phyloP scores from a whole-genome alignment of 2,329 filamentous ascomycete genomes.

The Epichloe gansuensis region DNA sequence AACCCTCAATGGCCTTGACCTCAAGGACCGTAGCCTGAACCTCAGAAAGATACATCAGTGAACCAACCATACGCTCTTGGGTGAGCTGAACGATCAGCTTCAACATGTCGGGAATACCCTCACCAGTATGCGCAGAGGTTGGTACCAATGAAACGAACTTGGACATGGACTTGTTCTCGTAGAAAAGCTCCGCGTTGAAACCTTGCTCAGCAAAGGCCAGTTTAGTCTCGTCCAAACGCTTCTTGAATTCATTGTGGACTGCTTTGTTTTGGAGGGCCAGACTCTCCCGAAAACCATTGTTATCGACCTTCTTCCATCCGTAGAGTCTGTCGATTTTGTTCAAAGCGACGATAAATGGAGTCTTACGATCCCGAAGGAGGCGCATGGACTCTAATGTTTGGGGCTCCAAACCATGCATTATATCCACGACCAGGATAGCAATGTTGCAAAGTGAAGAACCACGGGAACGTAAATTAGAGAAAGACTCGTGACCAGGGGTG shows the following conservation, averaged over 20 bases:
- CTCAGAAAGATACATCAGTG: conserved; percentile 96
- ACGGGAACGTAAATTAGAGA: conserved; percentile 93
- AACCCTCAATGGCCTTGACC: conserved; percentile 97
- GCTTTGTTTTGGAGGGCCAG: conserved; percentile 81
- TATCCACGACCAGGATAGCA: conserved; percentile 96
- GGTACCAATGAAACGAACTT: conserved; percentile 91
- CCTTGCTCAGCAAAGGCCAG: conserved; percentile 90
- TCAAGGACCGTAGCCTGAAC: conserved; percentile 96
- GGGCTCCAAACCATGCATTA: conserved; percentile 97
- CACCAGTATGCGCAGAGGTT: conserved; percentile 95
- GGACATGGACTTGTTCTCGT: conserved; percentile 96
- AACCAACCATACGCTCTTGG: conserved; percentile 93
- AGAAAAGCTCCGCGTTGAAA: conserved; percentile 95
- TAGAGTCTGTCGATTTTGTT: conserved; percentile 99
- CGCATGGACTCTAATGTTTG: conserved; percentile 98
- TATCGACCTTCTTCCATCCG: conserved; percentile 96
- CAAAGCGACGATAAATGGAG: conserved; percentile 93
- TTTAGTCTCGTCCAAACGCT: conserved; percentile 83
- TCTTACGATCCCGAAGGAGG: conserved; percentile 82
- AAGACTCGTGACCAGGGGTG: conserved; percentile 98
- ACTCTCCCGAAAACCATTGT: conserved; percentile 96
- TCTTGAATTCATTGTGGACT: conserved; percentile 88
- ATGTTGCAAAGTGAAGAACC: conserved; percentile 99
- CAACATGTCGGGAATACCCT: conserved; percentile 97
- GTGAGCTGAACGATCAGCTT: conserved; percentile 88